Evolutionary conservation across 306 rosid genomes (phyloP).

Genomic region (Vachellia collinsii): DNA sequence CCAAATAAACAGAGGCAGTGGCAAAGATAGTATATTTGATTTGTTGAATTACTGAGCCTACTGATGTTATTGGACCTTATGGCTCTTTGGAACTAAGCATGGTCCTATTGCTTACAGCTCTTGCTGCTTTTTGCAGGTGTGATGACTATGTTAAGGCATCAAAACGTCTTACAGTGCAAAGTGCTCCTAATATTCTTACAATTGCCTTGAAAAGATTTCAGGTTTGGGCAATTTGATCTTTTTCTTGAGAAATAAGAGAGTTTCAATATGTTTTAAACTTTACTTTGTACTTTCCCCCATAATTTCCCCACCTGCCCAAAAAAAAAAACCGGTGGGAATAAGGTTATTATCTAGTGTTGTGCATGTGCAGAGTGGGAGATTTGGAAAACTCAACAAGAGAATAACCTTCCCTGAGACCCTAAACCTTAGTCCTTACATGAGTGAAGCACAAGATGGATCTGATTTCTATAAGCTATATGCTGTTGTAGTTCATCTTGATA

Average conservation of each 20-base stretch:
- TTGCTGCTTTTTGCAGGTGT: conserved; percentile 68
- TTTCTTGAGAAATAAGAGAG: conserved; percentile 7
- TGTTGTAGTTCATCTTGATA: conserved; percentile 91
- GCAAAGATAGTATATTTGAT: background rate
- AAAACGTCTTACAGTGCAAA: conserved; percentile 81
- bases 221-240: conserved; percentile 52
- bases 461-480: conserved; percentile 84
- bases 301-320: background rate
- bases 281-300: background rate
- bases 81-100: background rate
- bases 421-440: conserved; percentile 86
- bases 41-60: background rate
- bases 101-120: conserved; percentile 32
- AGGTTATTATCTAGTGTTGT: conserved; percentile 11
- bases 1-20: background rate
- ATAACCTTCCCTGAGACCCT: conserved; percentile 86
- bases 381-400: conserved; percentile 94
- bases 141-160: conserved; percentile 96
- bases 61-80: background rate
- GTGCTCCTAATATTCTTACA: conserved; percentile 90
- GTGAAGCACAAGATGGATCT: conserved; percentile 72
- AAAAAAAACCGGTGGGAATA: background rate
- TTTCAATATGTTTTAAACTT: background rate
- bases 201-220: conserved; percentile 98
- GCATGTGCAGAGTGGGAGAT: conserved; percentile 80